These are phyloP conservation scores for Albophoma yamanashiensis DNA, from an alignment of 2,329 filamentous ascomycete species.

Conservation along the genomic window DNA sequence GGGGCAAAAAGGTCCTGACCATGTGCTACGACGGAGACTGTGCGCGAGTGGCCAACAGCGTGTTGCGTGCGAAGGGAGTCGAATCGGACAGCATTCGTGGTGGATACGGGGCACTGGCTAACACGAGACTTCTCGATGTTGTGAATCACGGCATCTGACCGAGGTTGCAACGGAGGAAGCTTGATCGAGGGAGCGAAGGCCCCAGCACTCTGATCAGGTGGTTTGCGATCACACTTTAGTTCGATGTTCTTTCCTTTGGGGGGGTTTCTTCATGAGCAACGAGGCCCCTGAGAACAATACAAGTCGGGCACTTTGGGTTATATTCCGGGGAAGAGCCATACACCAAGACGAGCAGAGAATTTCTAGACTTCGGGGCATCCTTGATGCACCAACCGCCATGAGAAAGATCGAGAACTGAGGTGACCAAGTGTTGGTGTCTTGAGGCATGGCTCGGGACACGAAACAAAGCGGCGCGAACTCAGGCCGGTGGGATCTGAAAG, in stretches of 20 bases:
- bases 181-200: slow-evolving; percentile 1
- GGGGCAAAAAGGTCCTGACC: slow-evolving; percentile 29
- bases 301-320: too few species aligned
- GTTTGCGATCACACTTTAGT: background rate
- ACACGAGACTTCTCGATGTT: slow-evolving; percentile 15
- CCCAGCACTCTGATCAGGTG: background rate
- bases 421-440: background rate
- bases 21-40: slow-evolving; percentile 44
- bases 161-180: slow-evolving; percentile 13
- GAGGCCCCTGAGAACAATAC: too few species aligned
- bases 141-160: slow-evolving; percentile 12
- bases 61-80: slow-evolving; percentile 38
- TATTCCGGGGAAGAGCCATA: too few species aligned
- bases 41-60: slow-evolving; percentile 41
- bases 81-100: slow-evolving; percentile 34
- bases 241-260: background rate
- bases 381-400: too few species aligned
- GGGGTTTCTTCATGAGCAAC: too few species aligned
- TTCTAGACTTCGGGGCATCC: too few species aligned
- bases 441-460: background rate
- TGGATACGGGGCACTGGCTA: slow-evolving; percentile 20
- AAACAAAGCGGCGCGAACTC: background rate
- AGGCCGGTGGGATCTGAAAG: slow-evolving; percentile 2
- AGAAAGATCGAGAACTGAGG: background rate
- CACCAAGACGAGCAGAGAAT: too few species aligned